A percentile compares a stretch with the other conserved stretches of the same genome.
phyloP scores from a whole-genome alignment of 2,329 filamentous ascomycete genomes.

The Didymella exigua region DNA sequence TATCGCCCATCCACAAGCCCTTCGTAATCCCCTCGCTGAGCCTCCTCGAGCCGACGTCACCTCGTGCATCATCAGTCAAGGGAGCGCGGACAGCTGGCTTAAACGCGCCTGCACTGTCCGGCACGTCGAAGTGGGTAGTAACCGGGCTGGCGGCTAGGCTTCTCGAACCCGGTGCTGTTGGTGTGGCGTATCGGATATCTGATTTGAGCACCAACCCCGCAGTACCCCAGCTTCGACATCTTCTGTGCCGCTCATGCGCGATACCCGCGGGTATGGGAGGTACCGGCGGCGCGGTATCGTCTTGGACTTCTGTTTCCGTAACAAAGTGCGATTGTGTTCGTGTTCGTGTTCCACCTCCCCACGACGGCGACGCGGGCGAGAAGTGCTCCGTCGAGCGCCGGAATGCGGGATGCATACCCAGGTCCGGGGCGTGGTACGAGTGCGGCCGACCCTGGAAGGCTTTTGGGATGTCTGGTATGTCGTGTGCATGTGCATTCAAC shows the following conservation, averaged over 20 bases:
- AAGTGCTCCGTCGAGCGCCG: constrained; percentile 19
- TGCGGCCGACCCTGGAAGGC: constrained; percentile 24
- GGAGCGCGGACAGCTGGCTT: neutral
- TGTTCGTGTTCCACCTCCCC: constrained; percentile 26
- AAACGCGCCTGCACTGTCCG: neutral
- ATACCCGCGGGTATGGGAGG: constrained; percentile 35
- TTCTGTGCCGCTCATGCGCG: constrained; percentile 11
- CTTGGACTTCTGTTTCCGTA: constrained; percentile 18
- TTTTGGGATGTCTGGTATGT: constrained; percentile 11
- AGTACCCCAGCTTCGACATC: constrained; percentile 22
- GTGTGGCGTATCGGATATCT: constrained; percentile 35
- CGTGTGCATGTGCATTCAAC: constrained; percentile 12
- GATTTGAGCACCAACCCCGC: constrained; percentile 36
- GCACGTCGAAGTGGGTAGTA: constrained; percentile 5
- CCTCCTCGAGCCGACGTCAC: neutral
- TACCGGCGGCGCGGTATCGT: constrained; percentile 36
- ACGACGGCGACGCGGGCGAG: constrained; percentile 1
- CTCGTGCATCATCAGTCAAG: neutral
- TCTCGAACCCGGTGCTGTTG: constrained; percentile 14
- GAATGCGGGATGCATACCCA: constrained; percentile 29
- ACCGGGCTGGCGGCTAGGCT: constrained; percentile 14
- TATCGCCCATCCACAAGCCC: constrained; percentile 14
- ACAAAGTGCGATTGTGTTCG: constrained; percentile 31
- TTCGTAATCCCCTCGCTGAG: constrained; percentile 4
- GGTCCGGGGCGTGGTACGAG: constrained; percentile 42